A percentile compares a stretch with the other conserved stretches of the same genome.
Evolutionary conservation across 441 rosid species (phyloP).

Genomic region (Heliophila coronopifolia): DNA sequence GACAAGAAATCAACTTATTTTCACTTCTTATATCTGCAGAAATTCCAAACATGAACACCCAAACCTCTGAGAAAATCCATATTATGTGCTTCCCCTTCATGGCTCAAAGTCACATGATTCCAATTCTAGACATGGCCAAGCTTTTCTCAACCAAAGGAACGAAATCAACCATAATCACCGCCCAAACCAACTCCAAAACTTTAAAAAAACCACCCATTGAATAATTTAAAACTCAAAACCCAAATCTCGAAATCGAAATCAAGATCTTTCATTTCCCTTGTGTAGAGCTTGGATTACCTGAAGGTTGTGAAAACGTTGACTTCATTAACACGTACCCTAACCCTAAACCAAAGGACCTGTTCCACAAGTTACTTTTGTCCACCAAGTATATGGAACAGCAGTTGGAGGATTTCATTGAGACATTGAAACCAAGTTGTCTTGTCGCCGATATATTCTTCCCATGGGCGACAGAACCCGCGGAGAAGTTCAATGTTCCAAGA

Average conservation of each 20-base stretch:
- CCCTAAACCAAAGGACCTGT: neutral
- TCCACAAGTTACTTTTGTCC: slow-evolving; percentile 30
- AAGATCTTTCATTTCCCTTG: slow-evolving; percentile 36
- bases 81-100: slow-evolving; percentile 44
- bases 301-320: slow-evolving; percentile 44
- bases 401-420: slow-evolving; percentile 35
- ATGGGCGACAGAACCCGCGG: slow-evolving; percentile 45
- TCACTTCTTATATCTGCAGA: neutral
- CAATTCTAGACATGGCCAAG: slow-evolving; percentile 46
- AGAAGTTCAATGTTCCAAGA: slow-evolving; percentile 46
- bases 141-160: slow-evolving; percentile 42
- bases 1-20: neutral
- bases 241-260: slow-evolving; percentile 26
- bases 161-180: slow-evolving; percentile 41
- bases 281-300: slow-evolving; percentile 43
- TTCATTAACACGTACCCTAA: slow-evolving; percentile 12
- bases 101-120: slow-evolving; percentile 59
- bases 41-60: slow-evolving; percentile 26
- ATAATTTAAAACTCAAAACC: slow-evolving; percentile 21
- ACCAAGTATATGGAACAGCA: slow-evolving; percentile 36
- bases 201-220: slow-evolving; percentile 34
- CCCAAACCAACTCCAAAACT: slow-evolving; percentile 31
- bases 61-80: slow-evolving; percentile 19
- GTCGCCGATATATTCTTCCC: slow-evolving; percentile 55
- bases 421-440: slow-evolving; percentile 41